These are phyloP conservation scores for Mrakia hoshinonis DNA, from an alignment of 768 basidiomycete species.

Conservation along the genomic window DNA sequence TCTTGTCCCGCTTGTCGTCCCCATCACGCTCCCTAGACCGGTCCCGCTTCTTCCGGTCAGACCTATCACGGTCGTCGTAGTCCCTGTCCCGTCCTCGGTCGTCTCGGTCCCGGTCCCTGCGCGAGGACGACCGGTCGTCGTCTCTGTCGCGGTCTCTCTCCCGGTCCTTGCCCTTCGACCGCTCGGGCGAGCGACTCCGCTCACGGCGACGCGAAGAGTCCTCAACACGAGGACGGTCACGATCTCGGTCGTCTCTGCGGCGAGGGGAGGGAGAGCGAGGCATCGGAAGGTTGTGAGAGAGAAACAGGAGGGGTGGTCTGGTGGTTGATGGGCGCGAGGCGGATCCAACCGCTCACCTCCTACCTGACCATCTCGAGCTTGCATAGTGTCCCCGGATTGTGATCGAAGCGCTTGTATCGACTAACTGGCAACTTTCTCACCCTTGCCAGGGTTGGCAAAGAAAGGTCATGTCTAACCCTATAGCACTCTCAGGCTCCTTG, in stretches of 20 bases:
- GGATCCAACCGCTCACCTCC: background rate
- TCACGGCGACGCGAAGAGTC: conserved; percentile 13
- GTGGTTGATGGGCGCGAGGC: background rate
- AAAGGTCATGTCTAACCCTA: too few species aligned
- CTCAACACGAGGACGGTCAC: background rate
- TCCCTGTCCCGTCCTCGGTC: conserved; percentile 30
- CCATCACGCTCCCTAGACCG: conserved; percentile 40
- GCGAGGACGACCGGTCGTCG: conserved; percentile 28
- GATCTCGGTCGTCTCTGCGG: conserved; percentile 13
- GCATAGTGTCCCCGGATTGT: too few species aligned
- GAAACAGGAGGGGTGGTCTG: background rate
- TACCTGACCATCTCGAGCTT: too few species aligned
- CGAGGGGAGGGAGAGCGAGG: conserved; percentile 24
- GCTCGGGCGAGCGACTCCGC: conserved; percentile 10
- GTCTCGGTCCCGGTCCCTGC: conserved; percentile 28
- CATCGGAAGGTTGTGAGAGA: background rate
- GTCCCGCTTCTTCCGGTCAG: conserved; percentile 44
- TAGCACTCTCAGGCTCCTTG: too few species aligned
- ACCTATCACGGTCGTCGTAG: conserved; percentile 40
- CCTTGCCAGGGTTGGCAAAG: too few species aligned
- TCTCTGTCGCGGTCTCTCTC: conserved; percentile 28
- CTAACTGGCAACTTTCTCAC: too few species aligned
- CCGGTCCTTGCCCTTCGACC: conserved; percentile 31
- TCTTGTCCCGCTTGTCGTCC: conserved; percentile 38
- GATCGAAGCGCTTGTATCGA: too few species aligned